Base-by-base conservation (phyloP, 495 filamentous ascomycete species). In the Annulohypoxylon nitens region DNA sequence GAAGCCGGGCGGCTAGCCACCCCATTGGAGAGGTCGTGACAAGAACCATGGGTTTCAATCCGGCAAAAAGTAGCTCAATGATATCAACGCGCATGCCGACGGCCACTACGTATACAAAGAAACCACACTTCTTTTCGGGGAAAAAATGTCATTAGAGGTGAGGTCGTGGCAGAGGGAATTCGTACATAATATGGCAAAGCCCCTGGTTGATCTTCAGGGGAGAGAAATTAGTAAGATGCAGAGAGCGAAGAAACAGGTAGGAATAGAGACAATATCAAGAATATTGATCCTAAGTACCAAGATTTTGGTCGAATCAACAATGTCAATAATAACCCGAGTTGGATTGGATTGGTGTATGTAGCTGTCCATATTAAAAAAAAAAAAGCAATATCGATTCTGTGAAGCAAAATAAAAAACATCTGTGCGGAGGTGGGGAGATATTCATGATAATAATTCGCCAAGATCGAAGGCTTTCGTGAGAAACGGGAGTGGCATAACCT, bases 21-120 rank as follows among this genome's bases (percentile, higher is more conserved):
- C 72, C 72, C 60, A 75, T 75, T 75, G 64, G 72, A 26, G 72
- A 75, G 63, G 48, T 53, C 36, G 20, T 58, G 16, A 67, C 23
- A 14, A 53, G 72, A 64, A 63, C 63, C 67, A 68, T 64, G 67
- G 67, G 25, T 67, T 68, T 3, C 26, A 60, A 54, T 59, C 62
- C 59, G 67, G 59, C 16, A 68, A 64, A 68, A 63, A 16, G 16
- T 45, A 37, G 48, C 26, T 63, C 61, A 67, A 67, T 74, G 55
- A 74, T 74, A 69, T 69, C 66, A 70, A 65, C 62, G 4, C 48
- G 57, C 66, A 67, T 66, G 14, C 25, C 9, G 34, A 64, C 45
- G 47, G 26, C 51, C 26, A 59, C 43, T 41, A 58, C 43, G 25
- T 59, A 45, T 64, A 41, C 16, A 23, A 6, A 41, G 9, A 23